phyloP scores from a whole-genome alignment of 148 eudicot species.

The Rhododendron williamsianum region DNA sequence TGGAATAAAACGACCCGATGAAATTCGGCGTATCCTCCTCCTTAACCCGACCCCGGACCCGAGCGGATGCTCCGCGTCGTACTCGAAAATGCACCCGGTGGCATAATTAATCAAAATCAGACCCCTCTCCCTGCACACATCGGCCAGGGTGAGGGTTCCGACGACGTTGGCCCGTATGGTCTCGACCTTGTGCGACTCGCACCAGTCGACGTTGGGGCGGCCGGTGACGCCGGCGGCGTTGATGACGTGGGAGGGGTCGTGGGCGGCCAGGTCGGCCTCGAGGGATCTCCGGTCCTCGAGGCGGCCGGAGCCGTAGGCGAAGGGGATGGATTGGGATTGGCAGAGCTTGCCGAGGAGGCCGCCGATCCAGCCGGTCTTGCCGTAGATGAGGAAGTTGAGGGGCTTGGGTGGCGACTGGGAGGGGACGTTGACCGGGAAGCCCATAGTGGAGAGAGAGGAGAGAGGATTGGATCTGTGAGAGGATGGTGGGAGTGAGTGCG shows the following conservation, averaged over 20 bases:
- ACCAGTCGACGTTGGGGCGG: slow-evolving; percentile 85
- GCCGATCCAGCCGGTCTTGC: slow-evolving; percentile 86
- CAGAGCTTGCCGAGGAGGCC: slow-evolving; percentile 69
- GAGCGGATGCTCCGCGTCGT: slow-evolving; percentile 49
- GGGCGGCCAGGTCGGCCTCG: slow-evolving; percentile 39
- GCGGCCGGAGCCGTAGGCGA: slow-evolving; percentile 61
- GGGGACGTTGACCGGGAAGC: slow-evolving; percentile 31
- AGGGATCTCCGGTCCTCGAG: slow-evolving; percentile 54
- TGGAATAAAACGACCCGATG: slow-evolving; percentile 70
- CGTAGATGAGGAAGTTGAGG: slow-evolving; percentile 73
- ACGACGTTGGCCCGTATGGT: slow-evolving; percentile 76
- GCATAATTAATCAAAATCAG: slow-evolving; percentile 61
- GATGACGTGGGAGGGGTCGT: slow-evolving; percentile 69
- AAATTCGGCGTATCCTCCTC: slow-evolving; percentile 77
- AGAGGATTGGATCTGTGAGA: not conserved
- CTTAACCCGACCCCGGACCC: slow-evolving; percentile 80
- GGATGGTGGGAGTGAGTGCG: not conserved
- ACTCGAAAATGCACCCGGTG: slow-evolving; percentile 85
- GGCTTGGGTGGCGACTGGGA: slow-evolving; percentile 13
- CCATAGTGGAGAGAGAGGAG: slow-evolving; percentile 25
- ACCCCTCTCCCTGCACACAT: slow-evolving; percentile 54
- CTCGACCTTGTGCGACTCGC: slow-evolving; percentile 77
- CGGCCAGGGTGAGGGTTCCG: slow-evolving; percentile 75
- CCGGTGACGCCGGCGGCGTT: slow-evolving; percentile 92
- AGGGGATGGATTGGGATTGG: slow-evolving; percentile 48